Percentiles rank a stretch among this genome's conserved stretches.
phyloP scores from a whole-genome alignment of 2,329 filamentous ascomycete species.

The Fusarium sp. region DNA sequence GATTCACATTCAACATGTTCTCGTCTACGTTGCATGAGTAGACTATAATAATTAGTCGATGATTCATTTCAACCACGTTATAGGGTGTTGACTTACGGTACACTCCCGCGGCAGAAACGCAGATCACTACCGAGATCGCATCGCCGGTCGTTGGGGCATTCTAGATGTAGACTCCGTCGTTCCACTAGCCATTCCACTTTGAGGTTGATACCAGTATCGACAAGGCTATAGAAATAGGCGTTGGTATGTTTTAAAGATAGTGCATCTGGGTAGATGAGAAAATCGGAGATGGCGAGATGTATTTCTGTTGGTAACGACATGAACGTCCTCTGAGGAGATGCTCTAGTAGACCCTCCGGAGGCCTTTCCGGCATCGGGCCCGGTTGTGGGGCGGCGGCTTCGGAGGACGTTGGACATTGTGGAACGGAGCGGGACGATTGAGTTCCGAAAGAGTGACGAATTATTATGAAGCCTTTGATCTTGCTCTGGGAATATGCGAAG shows the following conservation, averaged over 20 bases:
- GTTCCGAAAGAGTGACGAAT: neutral
- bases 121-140: conserved; percentile 71
- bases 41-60: conserved; percentile 48
- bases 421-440: conserved; percentile 6
- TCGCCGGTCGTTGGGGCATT: conserved; percentile 69
- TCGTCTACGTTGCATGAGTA: conserved; percentile 69
- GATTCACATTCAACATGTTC: conserved; percentile 72
- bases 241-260: conserved; percentile 76
- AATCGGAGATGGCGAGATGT: conserved; percentile 70
- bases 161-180: conserved; percentile 70
- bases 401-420: conserved; percentile 40
- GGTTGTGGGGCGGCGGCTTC: conserved; percentile 39
- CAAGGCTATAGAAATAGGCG: conserved; percentile 71
- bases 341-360: conserved; percentile 7
- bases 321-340: conserved; percentile 43
- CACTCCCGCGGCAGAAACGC: conserved; percentile 69
- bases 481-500: conserved; percentile 6
- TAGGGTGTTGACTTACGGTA: conserved; percentile 59
- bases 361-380: conserved; percentile 23
- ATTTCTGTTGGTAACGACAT: conserved; percentile 72
- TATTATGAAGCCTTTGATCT: neutral
- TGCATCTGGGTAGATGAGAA: conserved; percentile 77
- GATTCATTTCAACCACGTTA: neutral
- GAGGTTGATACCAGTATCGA: conserved; percentile 73
- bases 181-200: conserved; percentile 78